These are phyloP conservation scores for Austroboletus novae-zelandiae DNA, from an alignment of 1,284 basidiomycete species.

Conservation along the genomic window DNA sequence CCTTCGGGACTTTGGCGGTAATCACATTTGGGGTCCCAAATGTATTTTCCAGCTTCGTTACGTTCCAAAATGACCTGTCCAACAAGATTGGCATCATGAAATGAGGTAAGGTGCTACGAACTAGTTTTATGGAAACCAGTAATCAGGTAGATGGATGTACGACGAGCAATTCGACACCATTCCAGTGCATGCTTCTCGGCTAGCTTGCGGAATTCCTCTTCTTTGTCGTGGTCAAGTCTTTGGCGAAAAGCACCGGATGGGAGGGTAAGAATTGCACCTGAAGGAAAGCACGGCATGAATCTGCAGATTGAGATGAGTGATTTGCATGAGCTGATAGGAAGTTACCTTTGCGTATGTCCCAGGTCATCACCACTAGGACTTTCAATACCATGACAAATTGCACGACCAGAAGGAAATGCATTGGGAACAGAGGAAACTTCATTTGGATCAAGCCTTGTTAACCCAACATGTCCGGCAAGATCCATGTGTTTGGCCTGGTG, in stretches of 20 bases:
- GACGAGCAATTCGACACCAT: slow-evolving; percentile 1
- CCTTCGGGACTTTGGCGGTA: background rate
- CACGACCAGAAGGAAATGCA: background rate
- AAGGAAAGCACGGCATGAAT: background rate
- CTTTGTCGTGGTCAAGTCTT: background rate
- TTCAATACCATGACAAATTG: background rate
- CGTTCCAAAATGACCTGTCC: background rate
- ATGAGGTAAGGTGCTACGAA: background rate
- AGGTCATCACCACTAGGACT: background rate
- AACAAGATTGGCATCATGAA: background rate
- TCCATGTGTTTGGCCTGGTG: background rate
- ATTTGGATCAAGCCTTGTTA: background rate
- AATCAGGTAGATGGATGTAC: slow-evolving; percentile 2
- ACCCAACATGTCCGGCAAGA: background rate
- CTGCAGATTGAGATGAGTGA: background rate
- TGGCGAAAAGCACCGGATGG: background rate
- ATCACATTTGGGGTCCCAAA: background rate
- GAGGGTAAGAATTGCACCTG: background rate
- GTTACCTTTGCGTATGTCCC: background rate
- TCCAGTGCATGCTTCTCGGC: background rate
- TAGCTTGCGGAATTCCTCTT: background rate
- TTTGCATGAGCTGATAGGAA: background rate
- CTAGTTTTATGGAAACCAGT: slow-evolving; percentile 2
- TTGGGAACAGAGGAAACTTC: background rate
- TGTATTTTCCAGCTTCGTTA: background rate